Base-by-base conservation (phyloP, 108 stramenopile species). In the Aurantiochytrium sp. region DNA sequence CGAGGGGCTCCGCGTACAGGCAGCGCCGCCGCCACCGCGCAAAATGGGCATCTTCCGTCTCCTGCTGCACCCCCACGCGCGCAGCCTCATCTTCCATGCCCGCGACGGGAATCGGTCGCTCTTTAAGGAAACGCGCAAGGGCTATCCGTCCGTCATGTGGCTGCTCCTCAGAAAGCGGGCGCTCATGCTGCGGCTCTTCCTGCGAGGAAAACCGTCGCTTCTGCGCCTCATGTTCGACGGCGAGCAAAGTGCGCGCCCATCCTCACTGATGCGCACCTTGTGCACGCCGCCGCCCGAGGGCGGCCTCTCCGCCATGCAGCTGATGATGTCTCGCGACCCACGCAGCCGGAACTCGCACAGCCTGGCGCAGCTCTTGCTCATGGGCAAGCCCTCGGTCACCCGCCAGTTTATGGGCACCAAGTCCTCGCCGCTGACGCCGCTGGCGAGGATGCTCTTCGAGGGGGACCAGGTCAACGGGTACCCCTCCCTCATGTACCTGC, bases 231-330 rank as follows among this genome's bases (percentile, higher is more conserved):
- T 81, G 73, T 24, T 81, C 27, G 73, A 81, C 39, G 73, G 73
- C 12, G 73, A 81, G 30, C 73, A 81, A 24, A 41, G 24, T 21
- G 27, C 39, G 12, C 21, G 32, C 19, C 73, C 73, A 24, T 12
- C 45, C 12, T 81, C 73, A 19, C 73, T 81, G 1, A 27, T 81
- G n/a, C 73, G 73, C 12, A 37, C 10, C 6, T 24, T 81, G 6
- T 81, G 73, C 73, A 81, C 73, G 30, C 45, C 73, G 8, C 73
- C 45, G 27, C 39, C 73, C 21, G 73, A 81, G 30, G 73, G 73
- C 3, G 73, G 27, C 39, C 27, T 27, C 24, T 81, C 73, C 45
- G 19, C 39, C 21, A 81, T 81, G 73, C 42, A 81, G 73, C 3
- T 81, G 17, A 81, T 81, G 45, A 12, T 41, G 0, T 48, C n/a